Evolutionary conservation across 2,329 filamentous ascomycete species (phyloP), one percentile per base, ranked within the genome.

Genomic region (Phoma sp.): DNA sequence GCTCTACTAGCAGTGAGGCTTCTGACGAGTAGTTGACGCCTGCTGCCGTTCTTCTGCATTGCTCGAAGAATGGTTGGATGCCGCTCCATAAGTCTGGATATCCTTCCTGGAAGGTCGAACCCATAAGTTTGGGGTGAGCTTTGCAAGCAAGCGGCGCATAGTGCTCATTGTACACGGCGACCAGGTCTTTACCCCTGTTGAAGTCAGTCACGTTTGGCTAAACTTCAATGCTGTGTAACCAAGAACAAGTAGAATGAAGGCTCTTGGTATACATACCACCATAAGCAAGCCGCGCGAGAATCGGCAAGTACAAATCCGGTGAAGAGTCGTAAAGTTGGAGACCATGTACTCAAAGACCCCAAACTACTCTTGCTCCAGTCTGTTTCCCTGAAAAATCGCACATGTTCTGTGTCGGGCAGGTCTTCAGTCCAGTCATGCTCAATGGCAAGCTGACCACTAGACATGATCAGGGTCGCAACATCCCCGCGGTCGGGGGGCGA

Each of bases 151-250:
- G 60, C 3, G 65, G 65, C 21, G 56, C 59, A 47, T 72, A 74
- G 2, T 48, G 46, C 30, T 70, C 69, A 46, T 74, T 74, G 59
- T 74, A 74, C 28, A 73, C 64, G 39, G 70, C 71, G n/a, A 66
- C 59, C 29, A 68, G 48, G 42, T 67, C 50, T 29, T 62, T 56
- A 14, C 69, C 70, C 70, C 65, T 66, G 26, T 48, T 12, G 5
- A 29, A 36, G 21, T 49, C 39, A 54, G 45, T 11, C 10, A 14
- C 18, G 42, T 54, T 18, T 39, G 17, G 12, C 33, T 14, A 26
- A n/a, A 18, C 2, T 7, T 21, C 2, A 2, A 14, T 28, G 20
- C 5, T 4, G 4, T 3, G 7, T 17, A 12, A 12, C n/a, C 10
- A 20, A 12, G 12, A 18, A 42, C 25, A 32, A 23, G 37, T 36